Conservation (phyloP, 108 stramenopile genomes). For the Epipyxis sp. region DNA sequence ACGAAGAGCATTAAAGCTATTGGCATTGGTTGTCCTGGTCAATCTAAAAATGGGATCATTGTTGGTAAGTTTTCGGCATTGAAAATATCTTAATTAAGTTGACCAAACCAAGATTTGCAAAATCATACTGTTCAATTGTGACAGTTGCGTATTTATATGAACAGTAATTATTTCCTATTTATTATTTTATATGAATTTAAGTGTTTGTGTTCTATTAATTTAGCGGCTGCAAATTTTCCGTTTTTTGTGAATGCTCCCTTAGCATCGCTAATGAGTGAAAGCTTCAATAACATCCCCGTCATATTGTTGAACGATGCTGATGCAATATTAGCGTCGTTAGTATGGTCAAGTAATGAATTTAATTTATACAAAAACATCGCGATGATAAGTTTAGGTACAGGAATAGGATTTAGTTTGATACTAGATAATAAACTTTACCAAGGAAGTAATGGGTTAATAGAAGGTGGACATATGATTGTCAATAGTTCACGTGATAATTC, state of each 20-base stretch:
- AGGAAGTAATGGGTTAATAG: conserved; percentile 44
- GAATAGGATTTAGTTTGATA: conserved; percentile 44
- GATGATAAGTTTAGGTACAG: conserved; percentile 48
- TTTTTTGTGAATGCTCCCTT: not conserved
- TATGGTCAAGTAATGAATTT: conserved; percentile 37
- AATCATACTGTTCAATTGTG: too few relatives aligned
- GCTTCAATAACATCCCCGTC: not conserved
- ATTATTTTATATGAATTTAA: too few relatives aligned
- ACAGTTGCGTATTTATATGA: too few relatives aligned
- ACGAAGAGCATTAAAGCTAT: not conserved
- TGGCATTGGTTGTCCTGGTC: conserved; percentile 25
- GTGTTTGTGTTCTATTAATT: too few relatives aligned
- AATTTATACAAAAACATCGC: conserved; percentile 38
- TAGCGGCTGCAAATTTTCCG: not conserved
- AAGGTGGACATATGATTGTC: conserved; percentile 55
- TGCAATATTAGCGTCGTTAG: conserved; percentile 43
- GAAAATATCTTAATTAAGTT: too few relatives aligned
- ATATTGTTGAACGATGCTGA: conserved; percentile 33
- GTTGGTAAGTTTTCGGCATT: conserved; percentile 17
- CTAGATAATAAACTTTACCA: conserved; percentile 37
- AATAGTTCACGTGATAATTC: conserved; percentile 28
- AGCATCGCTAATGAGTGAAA: conserved; percentile 1
- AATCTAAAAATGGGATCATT: not conserved
- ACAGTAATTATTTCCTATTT: too few relatives aligned
- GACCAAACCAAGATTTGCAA: too few relatives aligned